Evolutionary conservation across 108 stramenopile genomes (phyloP).

Genomic region (Cyclotella atomus): DNA sequence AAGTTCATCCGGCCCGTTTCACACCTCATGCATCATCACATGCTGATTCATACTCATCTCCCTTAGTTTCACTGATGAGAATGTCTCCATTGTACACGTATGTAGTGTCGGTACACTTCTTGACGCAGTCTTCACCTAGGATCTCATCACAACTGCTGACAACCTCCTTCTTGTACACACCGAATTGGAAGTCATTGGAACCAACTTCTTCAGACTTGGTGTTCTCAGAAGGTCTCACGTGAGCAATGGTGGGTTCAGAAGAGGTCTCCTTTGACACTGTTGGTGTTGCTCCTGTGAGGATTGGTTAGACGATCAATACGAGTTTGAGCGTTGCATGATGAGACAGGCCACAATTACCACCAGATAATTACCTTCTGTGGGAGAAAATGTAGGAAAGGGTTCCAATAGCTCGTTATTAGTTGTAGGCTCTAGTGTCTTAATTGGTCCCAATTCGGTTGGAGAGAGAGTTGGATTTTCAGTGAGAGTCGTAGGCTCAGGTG

Average conservation of each 20-base stretch:
- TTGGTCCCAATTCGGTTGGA: neutral
- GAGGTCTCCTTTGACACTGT: slow-evolving; percentile 13
- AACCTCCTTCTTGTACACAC: slow-evolving; percentile 12
- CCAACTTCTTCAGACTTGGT: slow-evolving; percentile 1
- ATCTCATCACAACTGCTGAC: slow-evolving; percentile 11
- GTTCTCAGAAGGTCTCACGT: neutral
- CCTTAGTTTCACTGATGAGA: slow-evolving; percentile 10
- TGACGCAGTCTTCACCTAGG: neutral
- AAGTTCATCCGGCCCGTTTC: too few relatives aligned
- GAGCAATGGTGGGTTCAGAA: neutral
- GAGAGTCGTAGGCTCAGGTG: neutral
- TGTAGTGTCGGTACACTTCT: slow-evolving; percentile 3
- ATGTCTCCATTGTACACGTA: slow-evolving; percentile 15
- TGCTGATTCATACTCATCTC: slow-evolving; percentile 10
- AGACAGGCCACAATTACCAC: too few relatives aligned
- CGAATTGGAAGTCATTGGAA: slow-evolving; percentile 6
- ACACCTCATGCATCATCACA: slow-evolving; percentile 12
- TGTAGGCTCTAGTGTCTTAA: too few relatives aligned
- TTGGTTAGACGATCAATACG: too few relatives aligned
- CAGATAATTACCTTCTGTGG: too few relatives aligned
- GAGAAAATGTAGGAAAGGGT: too few relatives aligned
- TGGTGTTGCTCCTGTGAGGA: too few relatives aligned
- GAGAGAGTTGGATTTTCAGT: neutral
- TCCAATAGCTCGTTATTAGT: too few relatives aligned
- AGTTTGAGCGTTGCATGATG: too few relatives aligned